Evolutionary conservation across 2,329 filamentous ascomycete genomes (phyloP), one percentile per base, ranked within the genome.

Genomic region (Penicillium glabrum): DNA sequence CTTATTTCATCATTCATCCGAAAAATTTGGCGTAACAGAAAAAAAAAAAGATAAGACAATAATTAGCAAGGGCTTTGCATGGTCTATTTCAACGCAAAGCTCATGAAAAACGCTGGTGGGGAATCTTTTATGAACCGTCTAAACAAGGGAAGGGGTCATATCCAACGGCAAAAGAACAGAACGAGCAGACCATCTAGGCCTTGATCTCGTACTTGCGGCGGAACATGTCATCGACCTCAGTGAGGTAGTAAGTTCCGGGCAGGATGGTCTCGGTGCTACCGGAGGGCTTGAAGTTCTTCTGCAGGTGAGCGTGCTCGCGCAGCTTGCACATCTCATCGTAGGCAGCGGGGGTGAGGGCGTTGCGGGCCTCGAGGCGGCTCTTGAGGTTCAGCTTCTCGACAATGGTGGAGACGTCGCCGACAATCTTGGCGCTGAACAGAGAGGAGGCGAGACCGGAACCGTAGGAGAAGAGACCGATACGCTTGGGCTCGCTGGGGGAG

Each of bases 161-260:
- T 63, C 62, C 63, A 69, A 66, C 62, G 60, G 64, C 51, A 61
- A 61, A 67, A 59, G 58, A 60, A 56, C 29, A 53, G 61, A 61
- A 61, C 56, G 47, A 54, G 39, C 56, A 61, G 39, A 37, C 51
- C 46, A 57, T 62, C 72, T 84, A 93, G 75, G 83, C 87, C 83
- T 93, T 90, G 79, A 93, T 73, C 55, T 82, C 78, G 77, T 95
- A 95, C 72, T 84, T 84, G 69, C 90, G 86, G 80, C 89, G 87
- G 87, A 90, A 95, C 89, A 91, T 91, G 67, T 91, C 89, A 70
- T 95, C 90, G 47, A 95, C 84, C 74, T 88, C 86, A 71, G 85
- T 86, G 57, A 95, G 83, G 79, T 93, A 95, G 81, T 93, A 95
- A 23, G 86, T 86, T 57, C 86, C 88, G 58, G 83, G 77, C 59